Evolutionary conservation across 805 yeast species (phyloP).

Genomic region (Kodamaea restingae): DNA sequence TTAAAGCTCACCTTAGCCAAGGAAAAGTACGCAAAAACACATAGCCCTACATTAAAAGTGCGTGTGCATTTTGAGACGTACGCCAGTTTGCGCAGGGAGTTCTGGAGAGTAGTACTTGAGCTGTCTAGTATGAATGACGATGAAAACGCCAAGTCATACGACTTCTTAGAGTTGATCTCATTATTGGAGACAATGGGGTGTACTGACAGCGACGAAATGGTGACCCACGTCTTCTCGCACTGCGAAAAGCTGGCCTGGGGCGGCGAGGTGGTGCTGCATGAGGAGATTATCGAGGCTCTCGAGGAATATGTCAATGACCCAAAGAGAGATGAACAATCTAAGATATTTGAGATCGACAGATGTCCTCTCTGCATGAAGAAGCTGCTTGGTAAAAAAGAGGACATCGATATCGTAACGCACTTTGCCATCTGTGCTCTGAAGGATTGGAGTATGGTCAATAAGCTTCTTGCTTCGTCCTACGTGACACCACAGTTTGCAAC

Average conservation of each 20-base stretch:
- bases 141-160: conserved; percentile 34
- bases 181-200: conserved; percentile 64
- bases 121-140: conserved; percentile 45
- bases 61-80: conserved; percentile 68
- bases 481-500: conserved; percentile 81
- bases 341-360: conserved; percentile 55
- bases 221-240: conserved; percentile 48
- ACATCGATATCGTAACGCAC: conserved; percentile 76
- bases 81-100: conserved; percentile 53
- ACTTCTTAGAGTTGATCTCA: conserved; percentile 57
- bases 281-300: conserved; percentile 45
- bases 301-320: conserved; percentile 34
- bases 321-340: conserved; percentile 19
- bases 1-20: conserved; percentile 31
- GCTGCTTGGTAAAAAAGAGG: conserved; percentile 48
- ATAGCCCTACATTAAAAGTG: conserved; percentile 53
- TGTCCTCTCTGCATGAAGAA: conserved; percentile 81
- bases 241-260: conserved; percentile 48
- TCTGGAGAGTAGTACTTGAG: conserved; percentile 64
- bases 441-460: conserved; percentile 67
- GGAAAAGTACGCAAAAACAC: conserved; percentile 31
- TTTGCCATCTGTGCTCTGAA: conserved; percentile 80
- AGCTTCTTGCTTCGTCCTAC: conserved; percentile 60
- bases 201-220: conserved; percentile 48
- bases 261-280: conserved; percentile 45